A percentile compares a stretch with the other conserved stretches of the same genome.
Evolutionary conservation across 345 rosid species (phyloP).

Genomic region (Ceriops tagal): DNA sequence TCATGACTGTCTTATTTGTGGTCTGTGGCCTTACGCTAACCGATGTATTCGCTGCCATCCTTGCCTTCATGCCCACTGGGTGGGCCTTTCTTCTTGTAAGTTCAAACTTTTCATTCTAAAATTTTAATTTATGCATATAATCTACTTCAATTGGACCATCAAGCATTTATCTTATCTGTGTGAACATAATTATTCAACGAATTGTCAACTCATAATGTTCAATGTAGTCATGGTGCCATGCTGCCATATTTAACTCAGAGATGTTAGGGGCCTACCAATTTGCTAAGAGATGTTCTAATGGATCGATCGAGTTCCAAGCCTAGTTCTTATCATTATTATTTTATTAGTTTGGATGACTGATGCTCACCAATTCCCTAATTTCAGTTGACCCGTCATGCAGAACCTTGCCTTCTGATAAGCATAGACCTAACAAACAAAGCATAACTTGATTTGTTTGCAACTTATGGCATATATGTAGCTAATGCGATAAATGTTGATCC

Average conservation of each 20-base stretch:
- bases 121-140: background rate
- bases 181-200: background rate
- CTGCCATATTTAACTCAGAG: too few relatives aligned
- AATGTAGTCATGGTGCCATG: too few relatives aligned
- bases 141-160: background rate
- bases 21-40: constrained; percentile 56
- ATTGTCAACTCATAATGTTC: background rate
- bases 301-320: too few relatives aligned
- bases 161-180: background rate
- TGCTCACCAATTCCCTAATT: too few relatives aligned
- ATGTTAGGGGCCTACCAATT: too few relatives aligned
- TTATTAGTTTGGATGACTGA: too few relatives aligned
- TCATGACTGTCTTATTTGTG: constrained; percentile 79
- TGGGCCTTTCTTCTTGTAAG: constrained; percentile 93
- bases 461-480: background rate
- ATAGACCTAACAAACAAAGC: too few relatives aligned
- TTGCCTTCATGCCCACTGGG: constrained; percentile 84
- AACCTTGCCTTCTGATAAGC: too few relatives aligned
- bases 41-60: constrained; percentile 67
- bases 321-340: too few relatives aligned
- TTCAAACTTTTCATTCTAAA: constrained; percentile 9
- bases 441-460: background rate
- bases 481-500: background rate
- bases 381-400: too few relatives aligned
- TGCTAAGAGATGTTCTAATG: too few relatives aligned